These are phyloP conservation scores for Apiospora saccharicola DNA, from an alignment of 2,329 filamentous ascomycete species.

Conservation along the genomic window DNA sequence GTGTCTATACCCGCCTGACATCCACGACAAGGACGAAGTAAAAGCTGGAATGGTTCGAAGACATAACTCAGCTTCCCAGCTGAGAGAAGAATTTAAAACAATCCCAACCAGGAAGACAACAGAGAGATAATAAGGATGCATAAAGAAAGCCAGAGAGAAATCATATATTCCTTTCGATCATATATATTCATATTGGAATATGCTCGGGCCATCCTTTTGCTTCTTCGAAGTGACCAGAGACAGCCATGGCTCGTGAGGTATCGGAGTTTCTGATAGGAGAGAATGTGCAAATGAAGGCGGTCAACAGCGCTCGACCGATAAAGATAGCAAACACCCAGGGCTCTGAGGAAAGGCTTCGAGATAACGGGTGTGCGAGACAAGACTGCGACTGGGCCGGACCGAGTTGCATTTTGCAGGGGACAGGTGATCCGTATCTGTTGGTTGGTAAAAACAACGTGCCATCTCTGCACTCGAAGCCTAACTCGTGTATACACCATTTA, in stretches of 20 bases:
- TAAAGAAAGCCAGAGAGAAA: background rate
- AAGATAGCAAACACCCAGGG: background rate
- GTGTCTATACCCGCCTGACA: background rate
- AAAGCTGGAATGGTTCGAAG: background rate
- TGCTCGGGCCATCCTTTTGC: background rate
- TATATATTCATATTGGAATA: background rate
- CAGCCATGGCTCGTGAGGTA: background rate
- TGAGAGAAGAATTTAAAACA: background rate
- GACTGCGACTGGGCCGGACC: background rate
- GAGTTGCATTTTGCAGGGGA: background rate
- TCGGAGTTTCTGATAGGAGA: background rate
- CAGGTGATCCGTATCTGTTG: background rate
- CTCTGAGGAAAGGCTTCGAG: background rate
- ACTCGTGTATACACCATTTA: no score
- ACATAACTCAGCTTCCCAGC: background rate
- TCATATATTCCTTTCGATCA: background rate
- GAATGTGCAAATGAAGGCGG: background rate
- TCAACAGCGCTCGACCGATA: background rate
- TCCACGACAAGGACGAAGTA: no score
- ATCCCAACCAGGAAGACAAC: background rate
- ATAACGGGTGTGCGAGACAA: background rate
- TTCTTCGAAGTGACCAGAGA: background rate
- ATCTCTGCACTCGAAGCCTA: no score
- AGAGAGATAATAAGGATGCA: background rate
- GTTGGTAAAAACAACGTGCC: no score